These are phyloP conservation scores for Trichoderma afroharzianum DNA, from an alignment of 2,329 filamentous ascomycete genomes.

Conservation along the genomic window DNA sequence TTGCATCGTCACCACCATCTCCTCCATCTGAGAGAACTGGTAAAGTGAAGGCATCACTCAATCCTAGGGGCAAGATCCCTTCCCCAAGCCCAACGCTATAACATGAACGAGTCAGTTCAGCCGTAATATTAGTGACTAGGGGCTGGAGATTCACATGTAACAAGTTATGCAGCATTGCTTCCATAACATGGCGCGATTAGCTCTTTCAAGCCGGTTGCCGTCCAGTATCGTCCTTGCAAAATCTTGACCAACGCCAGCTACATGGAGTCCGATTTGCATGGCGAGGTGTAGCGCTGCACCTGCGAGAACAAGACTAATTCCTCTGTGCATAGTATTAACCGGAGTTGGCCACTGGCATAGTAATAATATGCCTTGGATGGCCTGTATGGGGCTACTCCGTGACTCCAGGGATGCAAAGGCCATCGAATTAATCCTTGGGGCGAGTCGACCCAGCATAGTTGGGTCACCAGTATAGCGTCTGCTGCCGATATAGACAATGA, in stretches of 20 bases:
- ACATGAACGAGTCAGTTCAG: neutral
- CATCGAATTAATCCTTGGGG: slow-evolving; percentile 32
- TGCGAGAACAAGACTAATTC: slow-evolving; percentile 37
- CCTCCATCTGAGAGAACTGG: neutral
- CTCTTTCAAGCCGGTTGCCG: slow-evolving; percentile 11
- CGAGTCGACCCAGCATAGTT: slow-evolving; percentile 31
- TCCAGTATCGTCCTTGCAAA: slow-evolving; percentile 36
- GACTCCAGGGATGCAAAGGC: slow-evolving; percentile 34
- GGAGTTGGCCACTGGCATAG: slow-evolving; percentile 40
- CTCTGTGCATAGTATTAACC: slow-evolving; percentile 39
- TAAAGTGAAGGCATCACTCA: neutral
- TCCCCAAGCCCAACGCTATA: neutral
- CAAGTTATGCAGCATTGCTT: slow-evolving; percentile 19
- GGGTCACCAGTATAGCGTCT: slow-evolving; percentile 35
- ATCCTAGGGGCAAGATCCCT: neutral
- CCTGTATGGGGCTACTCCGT: slow-evolving; percentile 3
- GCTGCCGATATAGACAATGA: slow-evolving; percentile 36
- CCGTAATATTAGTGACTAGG: neutral
- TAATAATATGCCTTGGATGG: slow-evolving; percentile 37
- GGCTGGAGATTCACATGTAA: slow-evolving; percentile 29
- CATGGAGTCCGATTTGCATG: slow-evolving; percentile 38
- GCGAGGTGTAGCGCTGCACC: slow-evolving; percentile 38
- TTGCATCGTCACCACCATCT: neutral
- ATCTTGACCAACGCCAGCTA: slow-evolving; percentile 37
- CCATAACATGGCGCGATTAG: slow-evolving; percentile 7